Evolutionary conservation across 1,284 basidiomycete genomes (phyloP).

Genomic region (Irpex sp.): DNA sequence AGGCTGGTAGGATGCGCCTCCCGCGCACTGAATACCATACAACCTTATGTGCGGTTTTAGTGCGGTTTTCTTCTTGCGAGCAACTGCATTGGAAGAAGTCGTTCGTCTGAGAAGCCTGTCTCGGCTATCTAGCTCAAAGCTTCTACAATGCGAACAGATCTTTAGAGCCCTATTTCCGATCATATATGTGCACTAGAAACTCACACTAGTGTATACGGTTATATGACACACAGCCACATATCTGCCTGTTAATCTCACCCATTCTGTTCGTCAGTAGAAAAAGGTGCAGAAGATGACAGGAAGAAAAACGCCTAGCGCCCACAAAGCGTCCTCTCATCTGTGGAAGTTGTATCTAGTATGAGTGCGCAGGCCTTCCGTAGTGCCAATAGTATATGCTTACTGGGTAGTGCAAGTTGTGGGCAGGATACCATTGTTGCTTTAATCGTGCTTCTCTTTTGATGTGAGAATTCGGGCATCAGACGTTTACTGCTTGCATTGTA

Average conservation of each 20-base stretch:
- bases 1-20: neutral
- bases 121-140: neutral
- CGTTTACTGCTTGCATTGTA: neutral
- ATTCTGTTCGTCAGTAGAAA: neutral
- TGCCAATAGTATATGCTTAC: too few relatives aligned
- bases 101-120: neutral
- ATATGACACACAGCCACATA: neutral
- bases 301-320: too few relatives aligned
- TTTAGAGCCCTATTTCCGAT: neutral
- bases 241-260: neutral
- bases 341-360: too few relatives aligned
- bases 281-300: too few relatives aligned
- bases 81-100: neutral
- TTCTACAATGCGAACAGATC: neutral
- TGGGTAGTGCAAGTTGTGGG: too few relatives aligned
- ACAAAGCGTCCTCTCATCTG: too few relatives aligned
- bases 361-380: too few relatives aligned
- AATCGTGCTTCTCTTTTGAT: neutral
- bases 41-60: neutral
- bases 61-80: neutral
- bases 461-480: neutral
- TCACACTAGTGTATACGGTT: neutral
- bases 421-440: neutral
- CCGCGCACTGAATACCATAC: neutral
- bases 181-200: neutral